Evolutionary conservation across 2,329 filamentous ascomycete genomes (phyloP).

Genomic region (Westerdykella aurantiaca): DNA sequence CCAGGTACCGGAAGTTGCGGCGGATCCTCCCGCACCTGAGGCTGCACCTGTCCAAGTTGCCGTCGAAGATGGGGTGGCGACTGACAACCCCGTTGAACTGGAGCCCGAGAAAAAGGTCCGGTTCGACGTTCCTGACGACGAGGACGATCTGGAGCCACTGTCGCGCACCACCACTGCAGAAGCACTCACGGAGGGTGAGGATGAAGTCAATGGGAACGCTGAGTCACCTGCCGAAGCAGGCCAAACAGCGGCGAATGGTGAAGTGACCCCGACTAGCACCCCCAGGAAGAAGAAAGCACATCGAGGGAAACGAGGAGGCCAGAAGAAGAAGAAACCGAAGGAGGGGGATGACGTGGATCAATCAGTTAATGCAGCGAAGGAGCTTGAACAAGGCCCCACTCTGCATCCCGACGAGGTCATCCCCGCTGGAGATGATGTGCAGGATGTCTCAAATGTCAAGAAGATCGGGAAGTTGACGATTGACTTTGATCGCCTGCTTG

Average conservation of each 20-base stretch:
- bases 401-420: slow-evolving; percentile 38
- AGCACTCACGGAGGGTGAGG: slow-evolving; percentile 11
- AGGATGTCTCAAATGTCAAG: slow-evolving; percentile 45
- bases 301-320: slow-evolving; percentile 45
- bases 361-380: slow-evolving; percentile 36
- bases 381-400: slow-evolving; percentile 27
- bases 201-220: neutral
- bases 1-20: neutral
- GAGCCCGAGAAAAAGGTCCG: slow-evolving; percentile 30
- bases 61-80: neutral
- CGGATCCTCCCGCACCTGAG: slow-evolving; percentile 3
- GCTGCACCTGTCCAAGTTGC: slow-evolving; percentile 4
- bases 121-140: slow-evolving; percentile 30
- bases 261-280: slow-evolving; percentile 18
- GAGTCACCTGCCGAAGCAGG: slow-evolving; percentile 1
- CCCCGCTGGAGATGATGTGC: slow-evolving; percentile 41
- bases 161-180: slow-evolving; percentile 32
- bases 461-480: slow-evolving; percentile 58
- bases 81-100: slow-evolving; percentile 1
- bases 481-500: slow-evolving; percentile 55
- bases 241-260: slow-evolving; percentile 6
- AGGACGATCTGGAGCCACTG: slow-evolving; percentile 25
- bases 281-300: slow-evolving; percentile 47
- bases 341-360: slow-evolving; percentile 35
- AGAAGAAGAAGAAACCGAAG: slow-evolving; percentile 38